phyloP scores from a whole-genome alignment of 305 asterid species.

The Andrographis paniculata region DNA sequence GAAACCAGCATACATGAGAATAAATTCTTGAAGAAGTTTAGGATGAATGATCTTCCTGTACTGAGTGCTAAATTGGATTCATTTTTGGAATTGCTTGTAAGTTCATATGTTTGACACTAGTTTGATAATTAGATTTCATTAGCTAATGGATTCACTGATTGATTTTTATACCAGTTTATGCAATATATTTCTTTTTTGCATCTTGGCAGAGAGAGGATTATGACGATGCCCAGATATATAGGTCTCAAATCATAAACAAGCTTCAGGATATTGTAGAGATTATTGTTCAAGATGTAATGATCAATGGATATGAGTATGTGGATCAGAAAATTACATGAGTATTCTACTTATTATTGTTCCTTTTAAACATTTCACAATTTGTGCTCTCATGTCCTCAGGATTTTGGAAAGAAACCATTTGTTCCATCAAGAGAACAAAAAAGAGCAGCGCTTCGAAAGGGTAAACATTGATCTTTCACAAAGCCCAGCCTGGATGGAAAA shows the following conservation, averaged over 20 bases:
- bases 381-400: conserved; percentile 32
- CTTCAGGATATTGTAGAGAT: conserved; percentile 92
- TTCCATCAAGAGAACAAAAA: conserved; percentile 33
- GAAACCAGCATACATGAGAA: conserved; percentile 45
- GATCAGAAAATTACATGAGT: conserved; percentile 15
- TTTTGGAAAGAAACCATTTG: conserved; percentile 35
- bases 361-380: conserved; percentile 18
- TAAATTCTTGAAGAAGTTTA: conserved; percentile 55
- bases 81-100: conserved; percentile 61
- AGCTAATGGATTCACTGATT: conserved; percentile 15
- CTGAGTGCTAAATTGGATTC: conserved; percentile 74
- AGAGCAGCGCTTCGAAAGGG: conserved; percentile 75
- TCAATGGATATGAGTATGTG: conserved; percentile 60
- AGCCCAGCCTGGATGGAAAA: conserved; percentile 81
- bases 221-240: conserved; percentile 36
- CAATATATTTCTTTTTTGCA: neutral
- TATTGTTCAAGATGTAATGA: conserved; percentile 84
- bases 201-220: conserved; percentile 46
- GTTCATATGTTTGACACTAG: conserved; percentile 18
- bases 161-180: conserved; percentile 14
- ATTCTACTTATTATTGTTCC: conserved; percentile 11
- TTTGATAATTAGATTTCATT: conserved; percentile 11
- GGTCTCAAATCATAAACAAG: conserved; percentile 67
- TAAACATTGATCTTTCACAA: conserved; percentile 43
- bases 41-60: conserved; percentile 66